Percentiles rank a stretch among this genome's conserved stretches.
Conservation (phyloP, 768 basidiomycete genomes). For the Termitomyces sp. region DNA sequence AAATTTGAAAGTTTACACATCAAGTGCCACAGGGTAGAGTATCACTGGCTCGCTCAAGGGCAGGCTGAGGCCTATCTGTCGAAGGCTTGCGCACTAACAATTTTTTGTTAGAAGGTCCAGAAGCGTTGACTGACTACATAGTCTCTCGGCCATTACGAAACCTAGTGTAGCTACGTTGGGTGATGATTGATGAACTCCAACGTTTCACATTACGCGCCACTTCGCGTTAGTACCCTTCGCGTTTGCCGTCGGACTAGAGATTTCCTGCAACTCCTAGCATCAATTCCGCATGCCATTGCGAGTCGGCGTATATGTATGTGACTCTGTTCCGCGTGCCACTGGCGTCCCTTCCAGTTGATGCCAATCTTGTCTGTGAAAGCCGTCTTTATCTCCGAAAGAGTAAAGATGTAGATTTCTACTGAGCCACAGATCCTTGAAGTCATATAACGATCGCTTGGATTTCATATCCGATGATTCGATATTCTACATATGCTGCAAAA, state of each 20-base stretch:
- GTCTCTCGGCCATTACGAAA: neutral
- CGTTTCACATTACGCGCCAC: neutral
- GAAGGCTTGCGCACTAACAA: neutral
- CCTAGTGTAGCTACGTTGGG: neutral
- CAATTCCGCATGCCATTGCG: neutral
- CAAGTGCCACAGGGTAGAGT: neutral
- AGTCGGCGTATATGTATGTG: neutral
- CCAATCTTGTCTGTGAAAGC: neutral
- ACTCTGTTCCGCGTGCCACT: neutral
- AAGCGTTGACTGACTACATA: neutral
- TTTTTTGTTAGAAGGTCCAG: neutral
- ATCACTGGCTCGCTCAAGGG: neutral
- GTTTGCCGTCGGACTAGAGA: neutral
- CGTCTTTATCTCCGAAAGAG: neutral
- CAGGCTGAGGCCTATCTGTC: neutral
- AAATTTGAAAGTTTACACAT: neutral
- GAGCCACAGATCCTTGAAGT: neutral
- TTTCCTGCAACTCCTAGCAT: neutral
- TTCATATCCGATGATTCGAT: neutral
- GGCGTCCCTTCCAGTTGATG: neutral
- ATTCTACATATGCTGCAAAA: neutral
- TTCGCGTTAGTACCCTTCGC: slow-evolving; percentile 1
- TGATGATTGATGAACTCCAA: neutral
- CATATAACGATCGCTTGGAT: neutral
- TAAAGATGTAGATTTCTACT: neutral